Conservation (phyloP, 176 grass and related monocot species). For the Tuctoria greenei region DNA sequence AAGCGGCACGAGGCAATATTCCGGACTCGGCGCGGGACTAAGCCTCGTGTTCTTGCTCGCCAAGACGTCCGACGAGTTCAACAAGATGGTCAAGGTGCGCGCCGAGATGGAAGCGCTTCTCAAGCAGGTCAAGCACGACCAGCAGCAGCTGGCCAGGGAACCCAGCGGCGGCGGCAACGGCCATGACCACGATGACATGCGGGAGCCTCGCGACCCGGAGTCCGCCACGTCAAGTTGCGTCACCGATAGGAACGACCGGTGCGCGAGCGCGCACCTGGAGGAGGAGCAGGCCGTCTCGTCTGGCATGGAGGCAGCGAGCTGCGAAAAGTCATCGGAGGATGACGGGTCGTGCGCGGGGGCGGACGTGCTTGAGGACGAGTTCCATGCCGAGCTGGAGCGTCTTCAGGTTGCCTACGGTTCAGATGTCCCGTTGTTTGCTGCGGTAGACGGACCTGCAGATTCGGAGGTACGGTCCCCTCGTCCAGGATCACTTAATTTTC, state of each 20-base stretch:
- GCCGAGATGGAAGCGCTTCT: conserved; percentile 61
- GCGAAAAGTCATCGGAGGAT: background rate
- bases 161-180: background rate
- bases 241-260: conserved; percentile 19
- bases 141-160: background rate
- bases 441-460: background rate
- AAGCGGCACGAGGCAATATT: background rate
- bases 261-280: background rate
- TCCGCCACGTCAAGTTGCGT: conserved; percentile 46
- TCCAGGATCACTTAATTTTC: background rate
- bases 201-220: background rate
- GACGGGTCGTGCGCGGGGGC: conserved; percentile 21
- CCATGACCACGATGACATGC: background rate
- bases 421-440: background rate
- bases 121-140: conserved; percentile 39
- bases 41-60: conserved; percentile 56
- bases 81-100: conserved; percentile 58
- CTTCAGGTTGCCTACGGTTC: conserved; percentile 32
- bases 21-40: conserved; percentile 40
- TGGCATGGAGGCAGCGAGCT: background rate
- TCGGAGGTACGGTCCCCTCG: conserved; percentile 24
- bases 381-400: conserved; percentile 49
- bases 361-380: conserved; percentile 56
- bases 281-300: conserved; percentile 18
- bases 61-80: conserved; percentile 61